Evolutionary conservation across 257 asterid species (phyloP), one percentile per base, ranked within the genome.

Genomic region (Euphrasia confusa): DNA sequence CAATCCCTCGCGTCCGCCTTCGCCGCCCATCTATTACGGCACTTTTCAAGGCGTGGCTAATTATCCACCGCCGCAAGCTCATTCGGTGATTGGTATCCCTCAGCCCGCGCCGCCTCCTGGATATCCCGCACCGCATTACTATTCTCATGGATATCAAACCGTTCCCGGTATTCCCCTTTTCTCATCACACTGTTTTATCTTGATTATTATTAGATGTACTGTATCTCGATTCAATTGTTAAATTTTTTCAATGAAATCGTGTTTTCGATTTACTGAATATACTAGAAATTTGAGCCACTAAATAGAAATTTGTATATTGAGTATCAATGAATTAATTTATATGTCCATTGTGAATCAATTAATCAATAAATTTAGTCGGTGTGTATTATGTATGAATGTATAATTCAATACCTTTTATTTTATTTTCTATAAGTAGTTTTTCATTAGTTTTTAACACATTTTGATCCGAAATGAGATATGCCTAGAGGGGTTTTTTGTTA

Each of bases 41-140:
- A 86, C 98, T 26, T 91, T 91, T 63, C 96, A 91, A 78, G 98
- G 98, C 27, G 96, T 91, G 49, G 93, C 90, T 3, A 89, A 82
- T 71, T 80, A 87, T 70, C 89, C 71, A 12, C 88, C 75, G 59
- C 82, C 87, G 32, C 74, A 79, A 60, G 27, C 86, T 62, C 86
- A 82, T 24, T 79, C 80, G 48, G 89, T 81, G 64, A 53, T 86
- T 11, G 98, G 98, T 61, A 67, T 88, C 67, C 98, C 98, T 66
- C 98, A 88, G 72, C 97, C 93, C 11, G 42, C 68, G 61, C 84
- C 86, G 45, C 90, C 88, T 10, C 75, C 86, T 28, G 81, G 72
- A 28, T 37, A 60, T 59, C 62, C 79, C 49, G 78, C 79, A 26
- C 75, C 93, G 68, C 79, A 75, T 66, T 75, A 81, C 73, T 81